Evolutionary conservation across 192 early-diverging fungal genomes (phyloP), one percentile per base, ranked within the genome.

Genomic region (Entomortierella chlamydospora): DNA sequence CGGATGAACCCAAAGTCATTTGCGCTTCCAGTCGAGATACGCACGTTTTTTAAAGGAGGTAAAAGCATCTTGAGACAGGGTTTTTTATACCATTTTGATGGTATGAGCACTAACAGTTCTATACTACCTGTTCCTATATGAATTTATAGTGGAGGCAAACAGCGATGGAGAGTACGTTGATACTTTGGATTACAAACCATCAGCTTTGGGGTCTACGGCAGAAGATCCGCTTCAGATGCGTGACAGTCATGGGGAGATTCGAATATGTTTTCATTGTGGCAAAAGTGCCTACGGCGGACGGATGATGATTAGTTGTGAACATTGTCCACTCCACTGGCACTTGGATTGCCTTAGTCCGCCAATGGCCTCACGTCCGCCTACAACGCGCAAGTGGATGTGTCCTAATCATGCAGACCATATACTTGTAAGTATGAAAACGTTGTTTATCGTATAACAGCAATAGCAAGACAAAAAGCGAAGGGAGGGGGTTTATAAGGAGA

Each of bases 281-380:
- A 84, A 81, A 53, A 81, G 81, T 42, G 84, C 84, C 0, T 29
- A 79, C 1, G 59, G 58, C 10, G 68, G 66, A 18, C 70, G 63
- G 41, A 67, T 72, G 52, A 85, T 88, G 59, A 66, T 87, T 26
- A 74, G 80, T 18, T 88, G 87, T 63, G 87, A 88, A 34, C 82
- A 84, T 57, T 88, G 87, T 53, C 57, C 83, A 28, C 49, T 87
- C 13, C 73, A 81, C 41, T 88, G 87, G 87, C 87, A 88, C 39
- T 50, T 88, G 53, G 87, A 88, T 43, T 88, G 87, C 57, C 57
- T 87, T n/a, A 73, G 80, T 20, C 87, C 84, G 15, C 84, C 87
- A 13, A 63, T 87, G 81, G 70, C 84, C 11, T 70, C 64, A n/a
- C 67, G 84, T 33, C 87, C 87, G 9, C 82, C 80, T 33, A 57